A percentile compares a stretch with the other conserved stretches of the same genome.
phyloP scores from a whole-genome alignment of 2,329 filamentous ascomycete species.

The Xylaria sp. region DNA sequence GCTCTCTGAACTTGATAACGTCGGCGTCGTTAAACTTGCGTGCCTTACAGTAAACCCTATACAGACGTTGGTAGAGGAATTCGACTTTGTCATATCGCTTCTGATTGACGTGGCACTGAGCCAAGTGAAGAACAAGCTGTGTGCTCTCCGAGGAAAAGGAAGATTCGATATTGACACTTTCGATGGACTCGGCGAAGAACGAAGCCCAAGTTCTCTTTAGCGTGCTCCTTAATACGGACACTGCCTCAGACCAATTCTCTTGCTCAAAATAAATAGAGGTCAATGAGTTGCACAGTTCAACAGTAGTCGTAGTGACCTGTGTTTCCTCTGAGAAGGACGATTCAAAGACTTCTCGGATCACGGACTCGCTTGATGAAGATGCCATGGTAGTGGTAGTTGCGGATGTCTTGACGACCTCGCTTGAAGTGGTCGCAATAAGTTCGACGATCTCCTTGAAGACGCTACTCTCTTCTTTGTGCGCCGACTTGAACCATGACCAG shows the following conservation, averaged over 20 bases:
- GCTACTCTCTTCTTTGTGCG: slow-evolving; percentile 33
- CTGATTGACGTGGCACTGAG: slow-evolving; percentile 32
- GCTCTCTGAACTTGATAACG: slow-evolving; percentile 30
- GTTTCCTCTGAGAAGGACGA: slow-evolving; percentile 32
- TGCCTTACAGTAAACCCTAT: slow-evolving; percentile 31
- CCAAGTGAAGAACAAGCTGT: slow-evolving; percentile 31
- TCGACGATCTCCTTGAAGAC: slow-evolving; percentile 36
- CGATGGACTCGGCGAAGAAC: slow-evolving; percentile 35
- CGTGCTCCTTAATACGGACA: slow-evolving; percentile 33
- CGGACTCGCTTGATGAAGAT: slow-evolving; percentile 29
- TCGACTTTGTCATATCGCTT: slow-evolving; percentile 35
- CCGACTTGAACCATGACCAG: slow-evolving; percentile 37
- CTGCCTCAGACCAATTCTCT: slow-evolving; percentile 32
- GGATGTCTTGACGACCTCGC: slow-evolving; percentile 31
- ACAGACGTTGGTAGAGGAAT: slow-evolving; percentile 31
- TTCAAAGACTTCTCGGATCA: slow-evolving; percentile 37
- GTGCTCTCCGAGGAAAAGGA: slow-evolving; percentile 31
- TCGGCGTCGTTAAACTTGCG: slow-evolving; percentile 31
- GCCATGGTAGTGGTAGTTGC: slow-evolving; percentile 27
- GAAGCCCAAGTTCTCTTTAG: slow-evolving; percentile 32
- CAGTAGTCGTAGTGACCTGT: slow-evolving; percentile 28
- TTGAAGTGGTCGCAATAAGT: slow-evolving; percentile 32
- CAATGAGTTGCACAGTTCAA: slow-evolving; percentile 33
- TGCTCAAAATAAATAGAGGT: slow-evolving; percentile 35
- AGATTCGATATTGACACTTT: slow-evolving; percentile 25